Evolutionary conservation across 495 filamentous ascomycete species (phyloP).

Genomic region (Aspergillus mulundensis): DNA sequence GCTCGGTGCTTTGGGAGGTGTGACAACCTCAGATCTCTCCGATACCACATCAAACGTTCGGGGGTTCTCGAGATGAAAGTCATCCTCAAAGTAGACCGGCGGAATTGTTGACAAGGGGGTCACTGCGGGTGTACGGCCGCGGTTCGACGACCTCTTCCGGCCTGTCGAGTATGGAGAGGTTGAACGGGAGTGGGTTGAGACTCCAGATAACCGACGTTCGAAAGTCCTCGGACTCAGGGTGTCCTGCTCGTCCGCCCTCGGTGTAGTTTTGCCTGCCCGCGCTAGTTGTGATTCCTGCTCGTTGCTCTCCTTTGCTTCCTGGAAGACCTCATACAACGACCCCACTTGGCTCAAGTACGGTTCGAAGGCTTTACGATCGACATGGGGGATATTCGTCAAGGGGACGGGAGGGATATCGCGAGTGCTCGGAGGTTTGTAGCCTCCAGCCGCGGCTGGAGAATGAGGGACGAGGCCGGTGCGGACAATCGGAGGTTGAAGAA

Average conservation of each 20-base stretch:
- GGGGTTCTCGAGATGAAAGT: slow-evolving; percentile 94
- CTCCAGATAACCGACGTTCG: slow-evolving; percentile 35
- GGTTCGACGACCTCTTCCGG: slow-evolving; percentile 31
- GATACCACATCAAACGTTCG: slow-evolving; percentile 96
- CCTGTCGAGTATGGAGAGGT: slow-evolving; percentile 37
- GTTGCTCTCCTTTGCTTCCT: slow-evolving; percentile 63
- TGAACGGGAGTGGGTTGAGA: slow-evolving; percentile 37
- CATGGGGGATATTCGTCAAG: slow-evolving; percentile 80
- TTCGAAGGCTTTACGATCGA: slow-evolving; percentile 75
- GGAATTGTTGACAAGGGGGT: slow-evolving; percentile 92
- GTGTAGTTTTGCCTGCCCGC: slow-evolving; percentile 26
- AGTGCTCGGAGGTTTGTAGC: slow-evolving; percentile 79
- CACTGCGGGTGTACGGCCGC: slow-evolving; percentile 53
- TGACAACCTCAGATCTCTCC: slow-evolving; percentile 88
- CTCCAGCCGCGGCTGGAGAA: slow-evolving; percentile 58
- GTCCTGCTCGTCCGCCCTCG: slow-evolving; percentile 35
- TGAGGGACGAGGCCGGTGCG: slow-evolving; percentile 82
- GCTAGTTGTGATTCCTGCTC: slow-evolving; percentile 46
- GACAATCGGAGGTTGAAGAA: slow-evolving; percentile 85
- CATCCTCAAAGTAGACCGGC: slow-evolving; percentile 86
- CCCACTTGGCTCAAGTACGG: slow-evolving; percentile 81
- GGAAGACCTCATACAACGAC: slow-evolving; percentile 74
- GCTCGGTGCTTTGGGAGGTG: slow-evolving; percentile 53
- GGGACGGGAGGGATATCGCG: slow-evolving; percentile 93
- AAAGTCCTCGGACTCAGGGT: slow-evolving; percentile 32